Base-by-base conservation (phyloP, 371 early-diverging fungal species). In the Syncephalastrum racemosum region DNA sequence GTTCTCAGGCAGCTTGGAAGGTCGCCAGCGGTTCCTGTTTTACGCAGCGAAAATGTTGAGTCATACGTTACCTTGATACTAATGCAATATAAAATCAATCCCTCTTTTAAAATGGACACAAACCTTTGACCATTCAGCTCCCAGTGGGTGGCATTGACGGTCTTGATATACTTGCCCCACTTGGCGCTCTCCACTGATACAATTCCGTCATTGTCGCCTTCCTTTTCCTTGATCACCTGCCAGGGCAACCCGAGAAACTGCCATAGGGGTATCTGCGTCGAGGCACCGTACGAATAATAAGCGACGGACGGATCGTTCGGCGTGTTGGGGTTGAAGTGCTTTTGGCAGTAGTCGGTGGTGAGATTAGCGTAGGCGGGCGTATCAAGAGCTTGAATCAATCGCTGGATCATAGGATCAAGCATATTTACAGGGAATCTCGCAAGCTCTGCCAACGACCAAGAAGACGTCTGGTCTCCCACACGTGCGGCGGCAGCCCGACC, bases 171-270 rank as follows among this genome's bases (percentile, higher is more conserved):
- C 50, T 84, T 71, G 16, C 97, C 97, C 94, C 94, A 96, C 60
- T 77, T 78, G 4, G 95, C 94, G 56, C 86, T 85, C 13, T 80
- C 63, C 10, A 91, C 58, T 18, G 86, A 83, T 4, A 96, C 97
- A 40, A 96, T 67, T n/a, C 97, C 97, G 67, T 96, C 97, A 64
- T 96, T 96, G 0, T 82, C 80, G 10, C 95, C 97, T 65, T 94
- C 95, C n/a, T 77, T 74, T 22, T 70, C 70, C 31, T 81, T 73
- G 46, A 95, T 82, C 44, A 94, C 79, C 56, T 84, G 85, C 63
- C 84, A 81, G 1, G 90, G 84, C 19, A 87, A 73, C 2, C 82
- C 88, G 46, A 83, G 73, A 15, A 80, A 80, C 7, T 74, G 81
- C 81, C 80, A 86, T 8, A 73, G 52, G 10, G 64, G 62, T 16